Percentiles rank a stretch among this genome's conserved stretches.
Conservation (phyloP, 192 early-diverging fungal species). For the Paraglomus occultum region DNA sequence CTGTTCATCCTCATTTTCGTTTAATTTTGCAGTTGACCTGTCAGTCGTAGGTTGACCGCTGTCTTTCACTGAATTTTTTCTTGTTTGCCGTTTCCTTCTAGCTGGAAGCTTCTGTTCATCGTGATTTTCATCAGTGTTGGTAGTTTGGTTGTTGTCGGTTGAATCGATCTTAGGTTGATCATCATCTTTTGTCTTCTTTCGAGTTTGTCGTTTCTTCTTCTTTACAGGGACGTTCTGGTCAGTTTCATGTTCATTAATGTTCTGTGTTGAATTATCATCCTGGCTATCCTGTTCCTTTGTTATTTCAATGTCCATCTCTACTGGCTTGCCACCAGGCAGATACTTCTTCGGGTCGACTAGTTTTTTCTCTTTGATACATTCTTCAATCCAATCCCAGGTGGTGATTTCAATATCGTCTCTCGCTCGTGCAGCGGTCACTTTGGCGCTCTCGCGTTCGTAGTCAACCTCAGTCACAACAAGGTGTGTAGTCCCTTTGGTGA, state of each 20-base stretch:
- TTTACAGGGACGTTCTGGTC: neutral
- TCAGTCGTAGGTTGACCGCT: too few species aligned
- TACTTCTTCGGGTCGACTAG: conserved; percentile 28
- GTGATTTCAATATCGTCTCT: conserved; percentile 29
- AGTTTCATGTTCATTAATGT: neutral
- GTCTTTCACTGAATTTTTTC: too few species aligned
- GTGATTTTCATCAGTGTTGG: too few species aligned
- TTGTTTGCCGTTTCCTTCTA: too few species aligned
- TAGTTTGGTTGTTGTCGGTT: too few species aligned
- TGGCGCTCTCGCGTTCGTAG: conserved; percentile 28
- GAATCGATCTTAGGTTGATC: too few species aligned
- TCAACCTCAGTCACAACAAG: conserved; percentile 37
- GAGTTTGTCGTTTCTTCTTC: neutral
- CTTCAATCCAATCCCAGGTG: conserved; percentile 37
- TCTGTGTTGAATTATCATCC: neutral
- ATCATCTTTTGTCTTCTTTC: too few species aligned
- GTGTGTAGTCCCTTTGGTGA: conserved; percentile 40
- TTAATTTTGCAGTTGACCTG: too few species aligned
- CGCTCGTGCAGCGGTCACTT: conserved; percentile 29
- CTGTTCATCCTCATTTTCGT: too few species aligned
- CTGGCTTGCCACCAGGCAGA: neutral
- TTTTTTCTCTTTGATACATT: conserved; percentile 33
- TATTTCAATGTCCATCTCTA: neutral
- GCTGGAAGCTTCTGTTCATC: too few species aligned
- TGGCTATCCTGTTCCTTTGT: neutral